Evolutionary conservation across 2,329 filamentous ascomycete species (phyloP).

Genomic region (Grosmannia penicillata): DNA sequence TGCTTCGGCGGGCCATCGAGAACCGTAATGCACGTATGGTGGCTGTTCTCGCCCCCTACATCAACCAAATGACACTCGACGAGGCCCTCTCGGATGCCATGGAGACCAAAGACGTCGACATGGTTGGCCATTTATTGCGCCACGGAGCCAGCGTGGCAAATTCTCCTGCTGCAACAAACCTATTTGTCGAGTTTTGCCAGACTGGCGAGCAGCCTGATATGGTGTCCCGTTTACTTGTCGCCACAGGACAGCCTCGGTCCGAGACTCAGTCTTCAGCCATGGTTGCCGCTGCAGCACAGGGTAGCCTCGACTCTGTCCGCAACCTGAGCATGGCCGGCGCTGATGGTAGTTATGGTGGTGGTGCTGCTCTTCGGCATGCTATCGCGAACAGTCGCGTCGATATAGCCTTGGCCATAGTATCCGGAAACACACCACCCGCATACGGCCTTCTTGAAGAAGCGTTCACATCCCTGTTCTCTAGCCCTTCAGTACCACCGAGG

Average conservation of each 20-base stretch:
- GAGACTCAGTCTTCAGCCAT: constrained; percentile 32
- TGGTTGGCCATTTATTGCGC: constrained; percentile 31
- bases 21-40: constrained; percentile 40
- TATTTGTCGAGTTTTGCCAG: constrained; percentile 35
- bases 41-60: constrained; percentile 36
- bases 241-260: constrained; percentile 29
- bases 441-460: constrained; percentile 32
- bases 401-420: constrained; percentile 38
- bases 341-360: constrained; percentile 35
- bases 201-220: constrained; percentile 29
- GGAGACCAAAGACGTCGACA: constrained; percentile 23
- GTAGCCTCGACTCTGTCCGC: constrained; percentile 34
- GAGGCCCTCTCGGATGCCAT: constrained; percentile 33
- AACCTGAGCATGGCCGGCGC: constrained; percentile 36
- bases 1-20: constrained; percentile 34
- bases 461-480: constrained; percentile 32
- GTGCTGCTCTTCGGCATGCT: constrained; percentile 35
- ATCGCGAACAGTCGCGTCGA: constrained; percentile 34
- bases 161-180: constrained; percentile 34
- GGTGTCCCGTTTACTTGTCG: constrained; percentile 32
- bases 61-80: constrained; percentile 35
- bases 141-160: constrained; percentile 35
- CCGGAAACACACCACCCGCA: constrained; percentile 35
- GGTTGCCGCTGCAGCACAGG: constrained; percentile 33
- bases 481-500: constrained; percentile 28